Base-by-base conservation (phyloP, 306 rosid species). In the Lathyrus aphaca region DNA sequence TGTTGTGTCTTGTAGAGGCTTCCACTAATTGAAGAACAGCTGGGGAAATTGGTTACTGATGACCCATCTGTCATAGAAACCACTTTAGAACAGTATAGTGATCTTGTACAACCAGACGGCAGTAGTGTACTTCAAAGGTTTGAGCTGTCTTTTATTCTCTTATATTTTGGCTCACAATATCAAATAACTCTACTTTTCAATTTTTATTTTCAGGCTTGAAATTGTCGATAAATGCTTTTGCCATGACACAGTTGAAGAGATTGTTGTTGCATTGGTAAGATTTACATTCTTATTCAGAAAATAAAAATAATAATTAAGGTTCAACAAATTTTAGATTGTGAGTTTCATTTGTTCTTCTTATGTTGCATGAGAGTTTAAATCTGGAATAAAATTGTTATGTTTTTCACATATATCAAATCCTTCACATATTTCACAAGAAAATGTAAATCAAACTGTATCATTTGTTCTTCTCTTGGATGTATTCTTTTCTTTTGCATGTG, bases 181-280 rank as follows among this genome's bases (percentile, higher is more conserved):
- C 59, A 49, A 58, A 70, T 63, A 39, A 30, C 19, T 18, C 72
- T 69, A 55, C 44, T 60, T 14, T 60, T 66, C 66, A 59, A 61
- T 68, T 72, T 79, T 37, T 78, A 35, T 44, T 49, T 18, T 50
- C 76, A 94, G 98, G 89, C 79, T 85, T 61, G 96, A 94, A 82
- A 63, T 42, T 64, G 43, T 90, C 17, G 91, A 90, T 72, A 89
- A 84, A 80, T 90, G 94, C 85, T 94, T 94, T 82, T 2, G 85
- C 74, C 90, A 69, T 73, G 96, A 87, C 54, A 82, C 94, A 10
- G 95, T 94, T 44, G 98, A 94, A 76, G 98, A 94, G 82, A 94
- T 94, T 62, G 86, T 90, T 51, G 83, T 82, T 69, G 77, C 96
- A 14, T 59, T 88, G 97, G 98, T 92, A 73, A 79, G 82, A 61